A percentile compares a stretch with the other conserved stretches of the same genome.
phyloP scores from a whole-genome alignment of 139 green algal genomes.

The Spirogloea muscicola region DNA sequence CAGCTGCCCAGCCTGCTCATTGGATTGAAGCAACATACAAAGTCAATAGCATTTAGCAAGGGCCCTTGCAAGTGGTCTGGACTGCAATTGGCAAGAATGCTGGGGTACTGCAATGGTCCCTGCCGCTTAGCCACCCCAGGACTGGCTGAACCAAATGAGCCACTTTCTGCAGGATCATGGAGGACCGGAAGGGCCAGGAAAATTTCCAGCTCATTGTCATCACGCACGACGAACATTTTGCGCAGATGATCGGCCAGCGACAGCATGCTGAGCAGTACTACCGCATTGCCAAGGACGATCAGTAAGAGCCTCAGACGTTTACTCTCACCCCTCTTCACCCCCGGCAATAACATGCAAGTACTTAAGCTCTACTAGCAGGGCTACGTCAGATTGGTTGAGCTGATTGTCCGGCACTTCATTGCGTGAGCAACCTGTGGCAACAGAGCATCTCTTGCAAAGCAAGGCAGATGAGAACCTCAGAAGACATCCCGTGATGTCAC shows the following conservation, averaged over 20 bases:
- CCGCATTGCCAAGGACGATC: conserved; percentile 56
- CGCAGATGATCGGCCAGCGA: conserved; percentile 53
- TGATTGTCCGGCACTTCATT: not conserved
- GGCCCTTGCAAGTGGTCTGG: too few relatives aligned
- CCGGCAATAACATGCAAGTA: too few relatives aligned
- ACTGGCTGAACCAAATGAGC: too few relatives aligned
- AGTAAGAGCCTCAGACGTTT: conserved; percentile 46
- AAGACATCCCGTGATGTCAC: not conserved
- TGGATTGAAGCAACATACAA: too few relatives aligned
- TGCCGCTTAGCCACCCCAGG: too few relatives aligned
- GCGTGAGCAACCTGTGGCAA: not conserved
- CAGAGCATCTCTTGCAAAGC: not conserved
- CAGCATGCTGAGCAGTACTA: conserved; percentile 56
- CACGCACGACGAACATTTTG: conserved; percentile 95
- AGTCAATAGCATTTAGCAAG: too few relatives aligned
- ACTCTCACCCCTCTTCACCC: too few relatives aligned
- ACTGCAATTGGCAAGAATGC: too few relatives aligned
- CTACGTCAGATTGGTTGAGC: not conserved
- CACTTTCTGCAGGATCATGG: conserved; percentile 73
- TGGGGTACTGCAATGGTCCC: too few relatives aligned
- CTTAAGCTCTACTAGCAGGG: too few relatives aligned
- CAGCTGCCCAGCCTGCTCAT: too few relatives aligned
- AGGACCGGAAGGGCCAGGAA: conserved; percentile 69
- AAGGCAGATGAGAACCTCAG: not conserved
- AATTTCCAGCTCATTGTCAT: conserved; percentile 99